Evolutionary conservation across 2,329 filamentous ascomycete genomes (phyloP).

Genomic region (Rutstroemia sp.): DNA sequence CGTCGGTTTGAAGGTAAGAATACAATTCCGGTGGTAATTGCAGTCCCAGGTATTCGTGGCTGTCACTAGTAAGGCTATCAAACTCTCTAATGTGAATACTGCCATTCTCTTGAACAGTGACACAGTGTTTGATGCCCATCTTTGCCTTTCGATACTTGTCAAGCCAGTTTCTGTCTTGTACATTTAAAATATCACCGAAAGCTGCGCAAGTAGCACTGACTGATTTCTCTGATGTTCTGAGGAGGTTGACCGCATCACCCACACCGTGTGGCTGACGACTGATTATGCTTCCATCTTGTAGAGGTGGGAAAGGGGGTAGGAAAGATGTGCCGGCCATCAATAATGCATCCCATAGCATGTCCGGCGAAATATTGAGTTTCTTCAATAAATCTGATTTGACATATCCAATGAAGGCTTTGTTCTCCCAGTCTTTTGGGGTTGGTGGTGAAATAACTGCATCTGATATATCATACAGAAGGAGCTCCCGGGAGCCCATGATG

Average conservation of each 20-base stretch:
- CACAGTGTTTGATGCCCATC: slow-evolving; percentile 80
- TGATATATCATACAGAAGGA: slow-evolving; percentile 77
- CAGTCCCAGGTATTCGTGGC: slow-evolving; percentile 85
- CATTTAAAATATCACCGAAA: slow-evolving; percentile 71
- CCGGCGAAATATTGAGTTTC: slow-evolving; percentile 56
- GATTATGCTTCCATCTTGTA: slow-evolving; percentile 53
- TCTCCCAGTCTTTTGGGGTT: slow-evolving; percentile 57
- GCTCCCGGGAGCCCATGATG: slow-evolving; percentile 76
- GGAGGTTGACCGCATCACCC: slow-evolving; percentile 69
- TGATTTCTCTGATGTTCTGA: slow-evolving; percentile 61
- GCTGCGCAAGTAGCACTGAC: slow-evolving; percentile 68
- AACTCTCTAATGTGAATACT: slow-evolving; percentile 67
- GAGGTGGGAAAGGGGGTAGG: slow-evolving; percentile 69
- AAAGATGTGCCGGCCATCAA: slow-evolving; percentile 79
- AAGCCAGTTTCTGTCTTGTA: slow-evolving; percentile 66
- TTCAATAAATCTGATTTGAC: slow-evolving; percentile 65
- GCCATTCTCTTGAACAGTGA: slow-evolving; percentile 58
- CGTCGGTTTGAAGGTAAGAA: slow-evolving; percentile 77
- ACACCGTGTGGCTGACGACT: slow-evolving; percentile 50
- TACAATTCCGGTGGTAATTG: slow-evolving; percentile 85
- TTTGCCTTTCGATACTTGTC: slow-evolving; percentile 82
- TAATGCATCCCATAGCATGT: slow-evolving; percentile 75
- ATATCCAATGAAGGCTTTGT: slow-evolving; percentile 52
- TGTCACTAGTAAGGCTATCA: slow-evolving; percentile 69
- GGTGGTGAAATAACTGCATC: slow-evolving; percentile 66